Evolutionary conservation across 805 yeast genomes (phyloP), one percentile per base, ranked within the genome.

Genomic region (Candida schatavii): DNA sequence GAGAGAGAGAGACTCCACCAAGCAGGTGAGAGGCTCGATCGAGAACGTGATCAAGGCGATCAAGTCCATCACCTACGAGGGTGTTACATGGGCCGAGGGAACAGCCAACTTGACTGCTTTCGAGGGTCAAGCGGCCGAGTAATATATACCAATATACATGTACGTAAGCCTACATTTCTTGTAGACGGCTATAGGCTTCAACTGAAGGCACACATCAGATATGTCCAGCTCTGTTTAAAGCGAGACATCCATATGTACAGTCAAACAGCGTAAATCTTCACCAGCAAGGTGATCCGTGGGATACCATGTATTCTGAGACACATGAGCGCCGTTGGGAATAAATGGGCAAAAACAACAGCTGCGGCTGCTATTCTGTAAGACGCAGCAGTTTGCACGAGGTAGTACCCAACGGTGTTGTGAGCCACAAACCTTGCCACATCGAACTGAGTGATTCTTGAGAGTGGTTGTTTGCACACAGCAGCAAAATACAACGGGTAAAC

Each of bases 1-100:
- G 61, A 88, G 99, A 77, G 98, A 91, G 70, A 87, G 99, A 75
- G 99, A 91, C 67, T 78, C 95, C 43, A 93, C 98, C 27, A 85
- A 82, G 64, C 99, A 91, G 75, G 96, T 90, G 38, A 88, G 99
- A 76, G 99, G 98, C 48, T 70, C 87, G 13, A 76, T 83, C 44
- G 83, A 78, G 41, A 89, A 81, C 15, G 74, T 87, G 51, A 65
- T 78, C 43, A 75, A 72, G 40, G 89, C 97, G 38, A 80, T 91
- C 53, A 79, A 80, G 65, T 76, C 72, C 23, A 79, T 91, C 62
- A 83, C 93, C 42, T 83, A 85, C 62, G 77, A 76, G 40, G 90
- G 88, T 48, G 75, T 65, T 38, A 54, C 87, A 15, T 91, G 99
- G 99, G 79, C 74, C 33, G 88, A 87, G 62, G 97, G 95, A 54